Evolutionary conservation across 495 filamentous ascomycete species (phyloP).

Genomic region (Aspergillus cavernicola): DNA sequence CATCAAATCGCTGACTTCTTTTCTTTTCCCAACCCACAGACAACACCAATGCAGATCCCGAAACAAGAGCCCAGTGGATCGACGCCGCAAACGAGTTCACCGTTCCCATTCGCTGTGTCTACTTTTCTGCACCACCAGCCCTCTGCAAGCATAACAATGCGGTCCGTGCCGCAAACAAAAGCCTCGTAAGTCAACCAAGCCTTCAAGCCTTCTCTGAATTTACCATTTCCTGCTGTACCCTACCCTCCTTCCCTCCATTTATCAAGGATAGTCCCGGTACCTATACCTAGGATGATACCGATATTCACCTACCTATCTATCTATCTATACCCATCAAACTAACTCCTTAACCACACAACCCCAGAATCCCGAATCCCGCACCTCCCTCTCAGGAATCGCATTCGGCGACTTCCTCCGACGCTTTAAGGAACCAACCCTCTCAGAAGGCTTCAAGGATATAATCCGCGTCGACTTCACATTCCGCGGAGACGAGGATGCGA

Average conservation of each 20-base stretch:
- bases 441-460: slow-evolving; percentile 85
- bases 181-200: slow-evolving; percentile 23
- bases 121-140: slow-evolving; percentile 68
- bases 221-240: neutral
- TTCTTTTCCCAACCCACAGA: slow-evolving; percentile 48
- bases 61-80: slow-evolving; percentile 72
- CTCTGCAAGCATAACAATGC: slow-evolving; percentile 89
- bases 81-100: slow-evolving; percentile 63
- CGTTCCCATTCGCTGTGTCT: slow-evolving; percentile 79
- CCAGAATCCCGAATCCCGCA: slow-evolving; percentile 80
- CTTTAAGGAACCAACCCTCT: slow-evolving; percentile 64
- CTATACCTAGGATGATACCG: too few species aligned
- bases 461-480: slow-evolving; percentile 65
- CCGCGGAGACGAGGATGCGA: slow-evolving; percentile 51
- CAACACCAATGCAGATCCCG: slow-evolving; percentile 84
- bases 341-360: neutral
- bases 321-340: neutral
- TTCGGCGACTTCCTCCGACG: slow-evolving; percentile 69
- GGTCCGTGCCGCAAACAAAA: slow-evolving; percentile 68
- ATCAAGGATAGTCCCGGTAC: neutral
- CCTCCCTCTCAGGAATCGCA: slow-evolving; percentile 70
- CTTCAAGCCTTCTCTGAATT: neutral
- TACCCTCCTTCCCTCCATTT: neutral
- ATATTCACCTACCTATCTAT: neutral
- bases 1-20: neutral